Evolutionary conservation across 805 yeast genomes (phyloP).

Genomic region (Debaryomyces maramus): DNA sequence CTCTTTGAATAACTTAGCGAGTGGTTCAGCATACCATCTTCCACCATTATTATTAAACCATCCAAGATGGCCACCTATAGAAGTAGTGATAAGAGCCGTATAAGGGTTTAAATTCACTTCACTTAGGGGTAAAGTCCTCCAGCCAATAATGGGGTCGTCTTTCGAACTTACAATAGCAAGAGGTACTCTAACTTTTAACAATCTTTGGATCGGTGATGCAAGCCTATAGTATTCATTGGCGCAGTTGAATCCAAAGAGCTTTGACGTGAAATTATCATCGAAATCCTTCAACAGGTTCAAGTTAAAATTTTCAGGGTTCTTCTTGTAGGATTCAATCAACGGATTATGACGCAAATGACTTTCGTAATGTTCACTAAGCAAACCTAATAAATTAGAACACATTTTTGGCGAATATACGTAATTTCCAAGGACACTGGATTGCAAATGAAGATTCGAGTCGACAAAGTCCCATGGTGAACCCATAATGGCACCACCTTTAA

Average conservation of each 20-base stretch:
- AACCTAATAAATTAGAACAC: constrained; percentile 38
- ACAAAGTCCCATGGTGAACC: constrained; percentile 76
- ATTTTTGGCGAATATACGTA: constrained; percentile 42
- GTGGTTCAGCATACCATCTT: constrained; percentile 42
- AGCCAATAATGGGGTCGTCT: constrained; percentile 69
- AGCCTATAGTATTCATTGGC: constrained; percentile 64
- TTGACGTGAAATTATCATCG: constrained; percentile 62
- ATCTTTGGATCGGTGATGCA: constrained; percentile 60
- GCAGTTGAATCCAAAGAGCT: constrained; percentile 59
- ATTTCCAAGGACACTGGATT: constrained; percentile 41
- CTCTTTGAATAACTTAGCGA: constrained; percentile 34
- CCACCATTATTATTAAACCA: constrained; percentile 36
- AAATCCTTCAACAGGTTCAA: constrained; percentile 51
- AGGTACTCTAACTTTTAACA: constrained; percentile 61
- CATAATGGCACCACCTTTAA: constrained; percentile 58
- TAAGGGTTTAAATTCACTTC: constrained; percentile 60
- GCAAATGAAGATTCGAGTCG: constrained; percentile 49
- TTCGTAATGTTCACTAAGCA: constrained; percentile 32
- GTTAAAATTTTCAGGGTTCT: constrained; percentile 29
- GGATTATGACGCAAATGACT: constrained; percentile 24
- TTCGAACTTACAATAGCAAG: constrained; percentile 55
- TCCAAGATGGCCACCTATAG: constrained; percentile 73
- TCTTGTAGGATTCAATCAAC: constrained; percentile 24
- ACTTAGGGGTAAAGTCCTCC: constrained; percentile 49
- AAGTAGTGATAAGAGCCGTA: constrained; percentile 54